These are phyloP conservation scores for Lagerstroemia speciosa DNA, from an alignment of 345 rosid genomes.

Conservation along the genomic window DNA sequence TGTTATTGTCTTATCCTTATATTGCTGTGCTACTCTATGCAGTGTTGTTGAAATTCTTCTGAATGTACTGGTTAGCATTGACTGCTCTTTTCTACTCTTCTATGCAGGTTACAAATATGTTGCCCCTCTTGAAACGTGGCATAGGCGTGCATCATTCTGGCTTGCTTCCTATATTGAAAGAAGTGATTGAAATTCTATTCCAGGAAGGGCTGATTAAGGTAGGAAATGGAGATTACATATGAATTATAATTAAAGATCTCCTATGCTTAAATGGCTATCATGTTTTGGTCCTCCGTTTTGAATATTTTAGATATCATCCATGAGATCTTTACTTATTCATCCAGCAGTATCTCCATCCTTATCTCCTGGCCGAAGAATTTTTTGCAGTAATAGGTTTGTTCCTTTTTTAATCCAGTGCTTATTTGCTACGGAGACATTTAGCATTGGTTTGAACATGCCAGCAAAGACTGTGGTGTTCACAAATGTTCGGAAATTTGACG, in stretches of 20 bases:
- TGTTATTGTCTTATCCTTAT: background rate
- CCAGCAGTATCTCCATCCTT: background rate
- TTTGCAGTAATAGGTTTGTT: background rate
- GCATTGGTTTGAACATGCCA: constrained; percentile 98
- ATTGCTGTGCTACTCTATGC: background rate
- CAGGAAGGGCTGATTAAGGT: constrained; percentile 99
- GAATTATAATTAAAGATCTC: background rate
- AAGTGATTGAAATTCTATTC: constrained; percentile 94
- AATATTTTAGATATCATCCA: background rate
- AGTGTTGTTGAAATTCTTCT: background rate
- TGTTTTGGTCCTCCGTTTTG: background rate
- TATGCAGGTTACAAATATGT: constrained; percentile 76
- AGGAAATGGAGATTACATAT: constrained; percentile 9
- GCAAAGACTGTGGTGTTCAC: constrained; percentile 98
- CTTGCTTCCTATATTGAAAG: constrained; percentile 93
- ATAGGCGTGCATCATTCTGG: constrained; percentile 99
- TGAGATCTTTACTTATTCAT: background rate
- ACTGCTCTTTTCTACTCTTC: background rate
- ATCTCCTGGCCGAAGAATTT: background rate
- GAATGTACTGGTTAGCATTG: background rate
- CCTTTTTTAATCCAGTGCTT: constrained; percentile 49
- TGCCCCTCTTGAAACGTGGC: constrained; percentile 95
- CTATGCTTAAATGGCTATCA: background rate
- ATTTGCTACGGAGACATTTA: constrained; percentile 99
- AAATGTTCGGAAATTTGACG: constrained; percentile 97